Evolutionary conservation across 163 green algal genomes (phyloP), one percentile per base, ranked within the genome.

Genomic region (Chlorella variabilis): DNA sequence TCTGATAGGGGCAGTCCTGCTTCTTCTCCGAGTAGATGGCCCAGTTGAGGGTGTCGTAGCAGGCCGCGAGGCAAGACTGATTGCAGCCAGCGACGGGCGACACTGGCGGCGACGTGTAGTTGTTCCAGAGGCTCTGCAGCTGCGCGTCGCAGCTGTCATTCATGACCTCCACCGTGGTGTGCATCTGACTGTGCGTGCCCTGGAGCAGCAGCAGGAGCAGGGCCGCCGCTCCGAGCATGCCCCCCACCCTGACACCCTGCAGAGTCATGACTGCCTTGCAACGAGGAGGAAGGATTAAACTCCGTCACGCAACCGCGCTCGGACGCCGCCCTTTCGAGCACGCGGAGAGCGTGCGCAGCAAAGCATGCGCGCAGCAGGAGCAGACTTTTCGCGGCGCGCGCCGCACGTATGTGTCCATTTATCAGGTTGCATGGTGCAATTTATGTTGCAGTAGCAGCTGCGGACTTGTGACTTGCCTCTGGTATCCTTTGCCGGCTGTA

Each of bases 1-100:
- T 59, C 20, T 85, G 77, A 13, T 63, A 31, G 2, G 84, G 84
- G 75, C 84, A 89, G 39, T 86, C 11, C 36, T 67, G 36, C 25
- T 42, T 42, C 20, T 73, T 49, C 36, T 62, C 78, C 25, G 61
- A 67, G 56, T 86, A 81, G 8, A 89, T 54, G 13, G 58, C 80
- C 34, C 75, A 54, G n/a, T 86, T 51, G 6, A 89, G 36, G 25
- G 73, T 74, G 39, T 48, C 21, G 23, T 78, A 58, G 82, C 84
- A 89, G 13, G 71, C 45, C 21, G 49, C 13, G 33, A 86, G 74
- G 84, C 84, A 89, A 33, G 51, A 38, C 21, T n/a, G 15, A 48
- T 84, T 48, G 54, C 84, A 89, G 25, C 66, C 84, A 2, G 61
- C 66, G 8, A 65, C 42, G 2, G 39, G 39, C 45, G 63, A 31